phyloP scores from a whole-genome alignment of 2,329 filamentous ascomycete genomes.

The Penicillium sp. region DNA sequence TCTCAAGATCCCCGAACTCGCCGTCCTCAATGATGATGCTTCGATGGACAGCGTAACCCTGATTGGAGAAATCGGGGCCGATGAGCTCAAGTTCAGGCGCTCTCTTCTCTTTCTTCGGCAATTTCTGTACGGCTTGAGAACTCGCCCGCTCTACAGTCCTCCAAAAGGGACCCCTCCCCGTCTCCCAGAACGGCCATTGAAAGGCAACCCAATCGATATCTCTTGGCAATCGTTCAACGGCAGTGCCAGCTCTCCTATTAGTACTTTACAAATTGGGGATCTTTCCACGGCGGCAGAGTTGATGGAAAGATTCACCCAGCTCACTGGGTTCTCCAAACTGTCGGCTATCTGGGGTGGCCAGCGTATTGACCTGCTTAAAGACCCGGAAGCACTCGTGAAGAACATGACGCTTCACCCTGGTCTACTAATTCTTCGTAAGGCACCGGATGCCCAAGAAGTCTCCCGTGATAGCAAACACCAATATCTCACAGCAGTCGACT shows the following conservation, averaged over 20 bases:
- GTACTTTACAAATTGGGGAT: constrained; percentile 64
- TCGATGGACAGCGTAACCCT: constrained; percentile 54
- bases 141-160: constrained; percentile 59
- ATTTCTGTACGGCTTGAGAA: constrained; percentile 59
- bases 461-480: constrained; percentile 40
- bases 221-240: constrained; percentile 74
- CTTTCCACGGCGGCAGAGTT: constrained; percentile 71
- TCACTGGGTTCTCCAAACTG: constrained; percentile 74
- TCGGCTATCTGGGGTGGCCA: constrained; percentile 69
- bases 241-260: constrained; percentile 58
- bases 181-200: constrained; percentile 53
- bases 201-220: constrained; percentile 65
- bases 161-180: constrained; percentile 61
- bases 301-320: constrained; percentile 63
- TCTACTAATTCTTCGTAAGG: constrained; percentile 63
- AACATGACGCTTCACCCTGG: constrained; percentile 67
- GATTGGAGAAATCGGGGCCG: constrained; percentile 51
- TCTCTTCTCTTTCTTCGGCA: constrained; percentile 67
- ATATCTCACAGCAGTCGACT: constrained; percentile 65
- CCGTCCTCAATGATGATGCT: constrained; percentile 48
- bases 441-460: constrained; percentile 49
- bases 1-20: constrained; percentile 53
- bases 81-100: constrained; percentile 65
- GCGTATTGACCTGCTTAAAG: constrained; percentile 61
- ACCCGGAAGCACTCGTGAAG: constrained; percentile 61